phyloP scores from a whole-genome alignment of 441 rosid genomes.

The Raphanus hybrid region DNA sequence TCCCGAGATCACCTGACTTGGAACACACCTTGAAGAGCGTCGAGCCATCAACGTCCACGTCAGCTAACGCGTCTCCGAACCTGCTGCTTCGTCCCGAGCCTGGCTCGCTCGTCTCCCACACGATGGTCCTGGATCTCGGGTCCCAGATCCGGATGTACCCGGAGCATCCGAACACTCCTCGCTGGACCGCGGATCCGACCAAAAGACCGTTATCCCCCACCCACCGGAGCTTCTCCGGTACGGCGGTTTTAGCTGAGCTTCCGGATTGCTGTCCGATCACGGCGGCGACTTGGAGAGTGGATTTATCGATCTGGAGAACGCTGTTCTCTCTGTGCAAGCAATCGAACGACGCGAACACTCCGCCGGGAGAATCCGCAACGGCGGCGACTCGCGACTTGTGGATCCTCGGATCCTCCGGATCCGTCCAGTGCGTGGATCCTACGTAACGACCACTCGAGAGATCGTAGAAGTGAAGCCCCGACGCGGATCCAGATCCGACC shows the following conservation, averaged over 20 bases:
- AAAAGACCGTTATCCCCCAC: conserved; percentile 52
- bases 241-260: conserved; percentile 63
- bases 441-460: conserved; percentile 60
- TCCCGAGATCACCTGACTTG: conserved; percentile 82
- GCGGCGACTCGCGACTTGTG: conserved; percentile 74
- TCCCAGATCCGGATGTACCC: conserved; percentile 91
- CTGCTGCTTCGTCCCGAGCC: conserved; percentile 92
- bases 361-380: conserved; percentile 53
- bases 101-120: conserved; percentile 95
- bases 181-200: conserved; percentile 59
- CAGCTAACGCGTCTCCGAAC: conserved; percentile 88
- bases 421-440: conserved; percentile 78
- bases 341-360: conserved; percentile 73
- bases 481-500: conserved; percentile 60
- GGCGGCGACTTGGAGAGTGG: conserved; percentile 66
- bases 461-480: conserved; percentile 91
- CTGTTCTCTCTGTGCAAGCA: conserved; percentile 83
- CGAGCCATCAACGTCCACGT: conserved; percentile 62
- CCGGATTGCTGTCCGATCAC: conserved; percentile 75
- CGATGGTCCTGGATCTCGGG: conserved; percentile 58
- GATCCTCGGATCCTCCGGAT: conserved; percentile 80
- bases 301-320: conserved; percentile 67
- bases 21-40: conserved; percentile 80
- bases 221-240: conserved; percentile 74
- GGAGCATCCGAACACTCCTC: conserved; percentile 82